These are phyloP conservation scores for Pichia exigua DNA, from an alignment of 805 yeast genomes.

Conservation along the genomic window DNA sequence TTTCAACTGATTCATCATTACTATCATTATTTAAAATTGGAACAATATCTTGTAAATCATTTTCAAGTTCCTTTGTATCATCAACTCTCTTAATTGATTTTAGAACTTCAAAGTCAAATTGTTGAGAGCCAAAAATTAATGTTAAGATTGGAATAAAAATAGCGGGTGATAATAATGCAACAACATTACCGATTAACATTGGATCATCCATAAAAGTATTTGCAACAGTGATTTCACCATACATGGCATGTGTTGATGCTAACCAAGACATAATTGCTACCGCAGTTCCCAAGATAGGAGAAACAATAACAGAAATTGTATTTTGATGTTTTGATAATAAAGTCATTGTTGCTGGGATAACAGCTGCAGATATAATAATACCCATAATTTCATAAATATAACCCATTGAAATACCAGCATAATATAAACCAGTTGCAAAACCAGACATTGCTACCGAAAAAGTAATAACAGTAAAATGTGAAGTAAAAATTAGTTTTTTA, in stretches of 20 bases:
- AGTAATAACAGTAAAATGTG: slow-evolving; percentile 57
- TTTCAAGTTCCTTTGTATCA: slow-evolving; percentile 57
- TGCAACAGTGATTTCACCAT: slow-evolving; percentile 38
- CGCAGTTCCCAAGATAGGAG: slow-evolving; percentile 75
- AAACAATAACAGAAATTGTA: slow-evolving; percentile 54
- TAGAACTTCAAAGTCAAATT: slow-evolving; percentile 65
- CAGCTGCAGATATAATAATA: slow-evolving; percentile 79
- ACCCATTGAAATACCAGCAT: slow-evolving; percentile 82
- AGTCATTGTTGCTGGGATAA: slow-evolving; percentile 65
- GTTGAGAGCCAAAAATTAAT: slow-evolving; percentile 53
- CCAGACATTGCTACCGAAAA: slow-evolving; percentile 66
- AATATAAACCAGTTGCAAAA: slow-evolving; percentile 72
- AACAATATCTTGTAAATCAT: slow-evolving; percentile 16
- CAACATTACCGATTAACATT: slow-evolving; percentile 84
- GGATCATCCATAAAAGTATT: slow-evolving; percentile 75
- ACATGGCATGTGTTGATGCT: slow-evolving; percentile 38
- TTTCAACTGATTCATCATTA: slow-evolving; percentile 18
- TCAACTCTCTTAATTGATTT: slow-evolving; percentile 58
- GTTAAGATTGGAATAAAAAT: slow-evolving; percentile 63
- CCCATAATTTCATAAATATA: slow-evolving; percentile 87
- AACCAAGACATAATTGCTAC: slow-evolving; percentile 69
- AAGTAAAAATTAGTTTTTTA: slow-evolving; percentile 56
- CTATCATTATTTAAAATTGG: slow-evolving; percentile 18
- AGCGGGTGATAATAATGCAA: slow-evolving; percentile 68
- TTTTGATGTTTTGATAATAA: slow-evolving; percentile 60